These are phyloP conservation scores for Colletotrichum graminicola DNA, from an alignment of 2,329 filamentous ascomycete species.

Conservation along the genomic window DNA sequence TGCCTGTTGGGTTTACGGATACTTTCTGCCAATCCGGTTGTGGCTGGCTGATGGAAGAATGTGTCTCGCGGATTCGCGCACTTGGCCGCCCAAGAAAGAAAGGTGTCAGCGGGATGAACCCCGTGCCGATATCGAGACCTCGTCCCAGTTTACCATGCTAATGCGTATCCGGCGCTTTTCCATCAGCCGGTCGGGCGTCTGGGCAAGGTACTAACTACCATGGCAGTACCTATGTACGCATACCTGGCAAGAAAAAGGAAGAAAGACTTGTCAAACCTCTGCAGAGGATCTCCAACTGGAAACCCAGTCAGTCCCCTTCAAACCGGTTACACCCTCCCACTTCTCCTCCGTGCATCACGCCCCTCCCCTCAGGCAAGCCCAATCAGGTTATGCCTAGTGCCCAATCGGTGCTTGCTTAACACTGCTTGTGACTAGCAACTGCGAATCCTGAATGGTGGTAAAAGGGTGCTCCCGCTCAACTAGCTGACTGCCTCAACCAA, in stretches of 20 bases:
- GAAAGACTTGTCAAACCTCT: slow-evolving; percentile 7
- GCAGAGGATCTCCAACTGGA: slow-evolving; percentile 39
- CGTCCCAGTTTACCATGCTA: not conserved
- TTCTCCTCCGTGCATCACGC: not conserved
- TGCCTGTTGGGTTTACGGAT: not conserved
- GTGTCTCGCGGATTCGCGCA: not conserved
- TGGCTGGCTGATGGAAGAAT: not conserved
- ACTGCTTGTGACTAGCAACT: slow-evolving; percentile 14
- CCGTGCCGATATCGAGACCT: not conserved
- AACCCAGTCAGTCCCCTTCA: slow-evolving; percentile 25
- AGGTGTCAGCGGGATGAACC: not conserved
- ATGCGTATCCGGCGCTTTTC: not conserved
- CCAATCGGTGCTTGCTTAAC: slow-evolving; percentile 26
- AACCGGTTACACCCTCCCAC: slow-evolving; percentile 24
- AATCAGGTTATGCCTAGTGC: slow-evolving; percentile 22
- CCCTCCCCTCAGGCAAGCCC: slow-evolving; percentile 19
- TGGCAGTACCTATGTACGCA: too few species aligned
- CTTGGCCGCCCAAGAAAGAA: not conserved
- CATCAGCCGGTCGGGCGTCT: not conserved
- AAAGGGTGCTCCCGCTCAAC: slow-evolving; percentile 14
- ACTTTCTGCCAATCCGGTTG: not conserved
- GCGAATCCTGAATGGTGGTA: slow-evolving; percentile 6
- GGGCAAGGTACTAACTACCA: too few species aligned
- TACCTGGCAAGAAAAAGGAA: not conserved
- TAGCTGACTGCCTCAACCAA: slow-evolving; percentile 24